Evolutionary conservation across 495 filamentous ascomycete genomes (phyloP), one percentile per base, ranked within the genome.

Genomic region (Rhypophila decipiens): DNA sequence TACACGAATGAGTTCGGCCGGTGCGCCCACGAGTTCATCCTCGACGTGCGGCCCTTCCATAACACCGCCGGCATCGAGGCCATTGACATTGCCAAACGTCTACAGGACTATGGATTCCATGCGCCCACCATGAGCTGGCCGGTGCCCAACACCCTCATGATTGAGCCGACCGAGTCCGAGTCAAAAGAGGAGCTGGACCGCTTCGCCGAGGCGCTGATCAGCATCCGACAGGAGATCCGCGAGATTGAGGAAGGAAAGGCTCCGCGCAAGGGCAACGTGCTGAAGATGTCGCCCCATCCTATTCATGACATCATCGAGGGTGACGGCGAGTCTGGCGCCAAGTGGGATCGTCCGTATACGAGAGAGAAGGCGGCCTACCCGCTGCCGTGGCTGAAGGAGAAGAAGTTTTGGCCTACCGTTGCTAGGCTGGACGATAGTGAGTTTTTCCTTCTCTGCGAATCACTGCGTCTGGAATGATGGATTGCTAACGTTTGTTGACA

Each of bases 101-200:
- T 98, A 8, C 91, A 96, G 67, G 93, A 98, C 61, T 98, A 95
- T 63, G 93, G 93, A 35, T 98, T 98, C 79, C 93, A 98, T 64
- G 89, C 94, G 3, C 93, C 93, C 2, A 98, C 93, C 38, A 97
- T 98, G 93, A 88, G 83, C 60, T 98, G 90, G 90, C 93, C 93
- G 5, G 91, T 98, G 2, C 76, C 89, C 38, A 93, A 93, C 66
- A 98, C 93, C 1, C 80, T 98, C 17, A 98, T 98, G 93, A 95
- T 98, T 55, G 93, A 98, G 73, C 93, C 93, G 24, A 98, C 93
- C 0, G 93, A 98, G 71, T 89, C 84, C 15, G 93, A 98, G 70
- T 87, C 80, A 65, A 86, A 94, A 63, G 86, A 86, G 51, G 93
- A 98, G 70, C 78, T 98, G 1, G 94, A 97, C 66, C 84, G 93